Evolutionary conservation across 305 asterid species (phyloP).

Genomic region (Salvia sclarea): DNA sequence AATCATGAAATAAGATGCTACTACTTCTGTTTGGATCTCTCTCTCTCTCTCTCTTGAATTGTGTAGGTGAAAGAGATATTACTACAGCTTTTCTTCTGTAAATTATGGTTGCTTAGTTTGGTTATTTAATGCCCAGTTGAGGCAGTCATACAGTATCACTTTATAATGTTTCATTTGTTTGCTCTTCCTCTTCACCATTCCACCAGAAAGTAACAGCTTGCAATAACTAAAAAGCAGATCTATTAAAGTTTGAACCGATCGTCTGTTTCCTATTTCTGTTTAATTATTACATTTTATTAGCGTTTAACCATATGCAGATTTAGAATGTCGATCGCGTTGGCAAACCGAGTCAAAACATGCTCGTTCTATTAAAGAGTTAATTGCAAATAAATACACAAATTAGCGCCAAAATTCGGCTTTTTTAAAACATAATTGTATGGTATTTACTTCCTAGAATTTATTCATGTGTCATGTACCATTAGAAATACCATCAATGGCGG

Average conservation of each 20-base stretch:
- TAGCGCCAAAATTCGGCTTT: too few species aligned
- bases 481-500: too few species aligned
- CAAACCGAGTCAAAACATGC: too few species aligned
- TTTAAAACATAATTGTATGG: too few species aligned
- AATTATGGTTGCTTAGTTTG: background rate
- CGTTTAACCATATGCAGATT: too few species aligned
- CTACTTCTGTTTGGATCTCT: background rate
- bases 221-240: background rate
- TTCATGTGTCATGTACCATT: too few species aligned
- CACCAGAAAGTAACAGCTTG: conserved; percentile 9
- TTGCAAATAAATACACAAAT: too few species aligned
- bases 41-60: background rate
- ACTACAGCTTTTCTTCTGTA: background rate
- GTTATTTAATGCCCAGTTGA: conserved; percentile 11
- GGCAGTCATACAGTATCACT: background rate
- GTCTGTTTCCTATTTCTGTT: background rate
- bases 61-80: background rate
- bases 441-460: too few species aligned
- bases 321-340: too few species aligned
- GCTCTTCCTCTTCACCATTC: background rate
- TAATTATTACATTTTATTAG: too few species aligned
- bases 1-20: background rate
- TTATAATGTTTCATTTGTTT: background rate
- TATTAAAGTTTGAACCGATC: background rate
- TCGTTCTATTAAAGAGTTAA: too few species aligned